phyloP scores from a whole-genome alignment of 1,284 basidiomycete genomes.

The Sparassis latifolia region DNA sequence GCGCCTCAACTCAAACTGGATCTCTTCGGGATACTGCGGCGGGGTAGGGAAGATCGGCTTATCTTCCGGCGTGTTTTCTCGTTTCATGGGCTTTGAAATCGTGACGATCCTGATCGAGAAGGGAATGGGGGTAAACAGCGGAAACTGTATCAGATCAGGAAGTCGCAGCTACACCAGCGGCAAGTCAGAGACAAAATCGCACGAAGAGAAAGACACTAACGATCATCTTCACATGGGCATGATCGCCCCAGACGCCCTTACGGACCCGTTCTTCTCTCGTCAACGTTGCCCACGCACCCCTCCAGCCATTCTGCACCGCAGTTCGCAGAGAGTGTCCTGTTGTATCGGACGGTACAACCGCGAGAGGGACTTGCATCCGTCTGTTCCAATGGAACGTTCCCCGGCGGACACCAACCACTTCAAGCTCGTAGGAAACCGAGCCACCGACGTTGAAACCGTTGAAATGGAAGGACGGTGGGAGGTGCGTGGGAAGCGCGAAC shows the following conservation, averaged over 20 bases:
- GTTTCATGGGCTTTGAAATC: constrained; percentile 8
- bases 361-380: background rate
- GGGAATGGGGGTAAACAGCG: constrained; percentile 13
- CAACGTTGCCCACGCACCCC: constrained; percentile 1
- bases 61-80: background rate
- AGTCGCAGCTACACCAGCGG: background rate
- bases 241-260: constrained; percentile 9
- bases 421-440: constrained; percentile 1
- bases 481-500: background rate
- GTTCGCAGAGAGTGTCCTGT: background rate
- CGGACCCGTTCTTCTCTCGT: constrained; percentile 7
- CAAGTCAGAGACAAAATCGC: too few relatives aligned
- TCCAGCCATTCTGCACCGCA: background rate
- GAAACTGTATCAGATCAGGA: constrained; percentile 5
- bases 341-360: constrained; percentile 3
- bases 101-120: constrained; percentile 13
- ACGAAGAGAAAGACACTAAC: background rate
- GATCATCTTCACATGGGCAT: constrained; percentile 8
- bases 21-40: constrained; percentile 8
- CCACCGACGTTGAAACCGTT: background rate
- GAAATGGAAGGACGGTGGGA: constrained; percentile 3
- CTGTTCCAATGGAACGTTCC: constrained; percentile 4
- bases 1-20: constrained; percentile 8
- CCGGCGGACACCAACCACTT: constrained; percentile 5
- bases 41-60: constrained; percentile 12